Base-by-base conservation (phyloP, 257 asterid species). In the Orobanche coerulescens region DNA sequence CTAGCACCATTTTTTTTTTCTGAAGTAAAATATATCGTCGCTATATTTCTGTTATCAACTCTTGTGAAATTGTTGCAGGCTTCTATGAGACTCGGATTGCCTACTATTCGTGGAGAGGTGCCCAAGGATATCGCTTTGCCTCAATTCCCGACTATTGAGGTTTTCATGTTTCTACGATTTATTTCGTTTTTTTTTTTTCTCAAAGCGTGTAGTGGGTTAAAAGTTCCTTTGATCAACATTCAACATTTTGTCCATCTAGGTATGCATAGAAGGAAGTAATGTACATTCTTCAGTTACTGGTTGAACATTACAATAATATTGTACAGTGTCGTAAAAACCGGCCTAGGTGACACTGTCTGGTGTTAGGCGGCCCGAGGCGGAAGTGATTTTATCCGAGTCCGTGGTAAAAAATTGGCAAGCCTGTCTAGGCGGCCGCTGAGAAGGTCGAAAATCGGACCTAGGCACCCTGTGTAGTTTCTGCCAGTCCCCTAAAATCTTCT, bases 1-100 rank as follows among this genome's bases (percentile, higher is more conserved):
- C 7, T 30, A 30, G 3, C 36, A 30, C 7, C 36, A 2, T 30
- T 7, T 30, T 30, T 30, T 30, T 7, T 30, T 42, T 13, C 11
- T 43, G 50, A 43, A 43, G 23, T 20, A 13, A 8, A 30, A 3
- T 30, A 30, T 30, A 4, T 43, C 4, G 23, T 43, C 15, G 20
- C 5, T 43, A 13, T 15, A 8, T 43, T 5, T 2, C 11, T 46
- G 9, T 16, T 46, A 46, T 34, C 43, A 43, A 15, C 55, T 49
- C 9, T 51, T 58, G 34, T 19, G 36, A 48, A 71, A 44, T 54
- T 64, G 49, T 24, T 66, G 43, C 79, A 91, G 97, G 96, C 30
- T 87, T 87, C 42, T 87, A 80, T 19, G 94, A 89, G 76, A 89
- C 95, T 34, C 90, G 94, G 16, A 84, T 89, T 56, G 94, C 94